Evolutionary conservation across 768 basidiomycete genomes (phyloP), one percentile per base, ranked within the genome.

Genomic region (Mycena metata): DNA sequence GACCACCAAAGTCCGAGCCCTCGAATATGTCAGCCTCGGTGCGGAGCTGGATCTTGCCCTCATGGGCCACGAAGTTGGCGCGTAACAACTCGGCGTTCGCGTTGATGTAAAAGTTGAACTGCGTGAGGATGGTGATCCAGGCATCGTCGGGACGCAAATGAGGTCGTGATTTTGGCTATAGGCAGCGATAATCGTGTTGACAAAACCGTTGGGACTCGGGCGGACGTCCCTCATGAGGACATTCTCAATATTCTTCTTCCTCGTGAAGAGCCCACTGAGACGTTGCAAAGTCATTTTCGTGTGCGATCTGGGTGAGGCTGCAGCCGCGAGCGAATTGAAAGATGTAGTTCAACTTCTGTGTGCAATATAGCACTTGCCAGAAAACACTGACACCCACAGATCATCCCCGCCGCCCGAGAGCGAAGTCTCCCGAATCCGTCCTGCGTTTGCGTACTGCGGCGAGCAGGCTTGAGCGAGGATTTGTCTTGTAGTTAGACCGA

Each of bases 121-220:
- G 62, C 13, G 30, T 23, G 12, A 64, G 67, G 51, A 80, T 79
- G 6, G 78, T 73, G 13, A 76, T 51, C 79, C 82, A 83, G 47
- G 84, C 74, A 66, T 84, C 83, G 60, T 83, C 82, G 15, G 83
- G 82, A 11, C 83, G 77, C 15, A 83, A 43, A 55, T 73, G 52
- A 84, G 78, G 0, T 74, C 67, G 17, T 77, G 74, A 60, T 77
- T 76, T 1, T 69, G 50, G 50, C 73, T 77, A 51, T 77, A 77
- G 2, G 76, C 76, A 24, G 55, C 36, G 19, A 76, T 57, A n/a
- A 77, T 58, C 11, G 74, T 72, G 33, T 73, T 55, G 5, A 77
- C 76, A 39, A 77, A 74, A 9, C 76, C 76, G 46, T n/a, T n/a
- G n/a, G n/a, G n/a, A n/a, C n/a, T n/a, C n/a, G n/a, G n/a, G n/a